A percentile compares a stretch with the other conserved stretches of the same genome.
Conservation (phyloP, 2,329 filamentous ascomycete species). For the Fusarium sp. region DNA sequence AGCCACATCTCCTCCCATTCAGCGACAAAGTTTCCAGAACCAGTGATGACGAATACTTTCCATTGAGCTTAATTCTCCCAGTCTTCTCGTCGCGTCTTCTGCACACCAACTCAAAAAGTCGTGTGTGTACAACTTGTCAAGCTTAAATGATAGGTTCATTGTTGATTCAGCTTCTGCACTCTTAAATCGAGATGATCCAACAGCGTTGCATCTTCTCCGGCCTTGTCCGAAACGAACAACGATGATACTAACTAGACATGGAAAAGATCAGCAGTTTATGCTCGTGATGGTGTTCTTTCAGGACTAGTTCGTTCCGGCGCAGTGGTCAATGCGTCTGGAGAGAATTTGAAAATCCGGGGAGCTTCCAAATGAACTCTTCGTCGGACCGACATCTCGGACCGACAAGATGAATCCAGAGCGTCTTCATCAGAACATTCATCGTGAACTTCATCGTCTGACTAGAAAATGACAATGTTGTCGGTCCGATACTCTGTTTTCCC, state of each 20-base stretch:
- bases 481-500: background rate
- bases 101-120: background rate
- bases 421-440: background rate
- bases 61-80: background rate
- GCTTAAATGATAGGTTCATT: background rate
- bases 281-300: constrained; percentile 1
- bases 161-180: background rate
- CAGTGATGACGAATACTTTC: background rate
- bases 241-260: background rate
- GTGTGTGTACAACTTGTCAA: background rate
- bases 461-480: constrained; percentile 18
- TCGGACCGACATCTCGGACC: constrained; percentile 12
- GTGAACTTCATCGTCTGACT: constrained; percentile 2
- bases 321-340: constrained; percentile 15
- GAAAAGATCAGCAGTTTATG: background rate
- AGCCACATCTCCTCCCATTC: background rate
- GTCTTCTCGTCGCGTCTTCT: background rate
- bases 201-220: background rate
- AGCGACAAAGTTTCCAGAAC: background rate
- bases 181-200: background rate
- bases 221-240: background rate
- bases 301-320: constrained; percentile 2
- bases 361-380: background rate
- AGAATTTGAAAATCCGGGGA: constrained; percentile 19
- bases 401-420: background rate